Conservation (phyloP, 331 rosid species). For the Acacia pycnantha region DNA sequence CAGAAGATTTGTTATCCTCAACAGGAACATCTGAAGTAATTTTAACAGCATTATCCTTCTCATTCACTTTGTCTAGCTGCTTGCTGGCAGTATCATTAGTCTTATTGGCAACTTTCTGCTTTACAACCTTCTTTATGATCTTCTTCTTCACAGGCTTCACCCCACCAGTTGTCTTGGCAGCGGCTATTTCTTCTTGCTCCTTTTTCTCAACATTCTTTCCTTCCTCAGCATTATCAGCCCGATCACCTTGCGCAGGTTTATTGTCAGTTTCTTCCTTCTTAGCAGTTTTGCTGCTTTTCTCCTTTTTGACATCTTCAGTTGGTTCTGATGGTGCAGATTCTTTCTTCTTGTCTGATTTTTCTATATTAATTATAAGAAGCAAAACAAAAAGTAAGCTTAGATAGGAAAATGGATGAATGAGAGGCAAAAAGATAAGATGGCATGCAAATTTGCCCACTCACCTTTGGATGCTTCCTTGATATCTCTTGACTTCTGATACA, state of each 20-base stretch:
- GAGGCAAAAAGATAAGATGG: background rate
- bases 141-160: conserved; percentile 79
- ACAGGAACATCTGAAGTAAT: conserved; percentile 39
- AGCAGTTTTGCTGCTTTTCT: conserved; percentile 43
- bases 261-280: conserved; percentile 48
- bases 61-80: conserved; percentile 37
- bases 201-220: conserved; percentile 48
- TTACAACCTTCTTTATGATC: conserved; percentile 76
- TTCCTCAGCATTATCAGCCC: conserved; percentile 37
- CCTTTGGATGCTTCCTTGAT: conserved; percentile 74
- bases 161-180: conserved; percentile 47
- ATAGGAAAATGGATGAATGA: background rate
- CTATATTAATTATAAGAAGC: conserved; percentile 32
- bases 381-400: conserved; percentile 12
- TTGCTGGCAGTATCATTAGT: conserved; percentile 45
- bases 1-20: conserved; percentile 44
- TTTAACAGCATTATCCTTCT: conserved; percentile 45
- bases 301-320: conserved; percentile 54
- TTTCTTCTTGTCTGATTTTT: conserved; percentile 54
- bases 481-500: conserved; percentile 69
- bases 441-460: conserved; percentile 15
- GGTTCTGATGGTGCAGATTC: conserved; percentile 51
- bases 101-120: conserved; percentile 67
- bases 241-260: conserved; percentile 43
- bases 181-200: conserved; percentile 43